phyloP scores from a whole-genome alignment of 495 filamentous ascomycete species.

The Beverwykella pulmonaria region DNA sequence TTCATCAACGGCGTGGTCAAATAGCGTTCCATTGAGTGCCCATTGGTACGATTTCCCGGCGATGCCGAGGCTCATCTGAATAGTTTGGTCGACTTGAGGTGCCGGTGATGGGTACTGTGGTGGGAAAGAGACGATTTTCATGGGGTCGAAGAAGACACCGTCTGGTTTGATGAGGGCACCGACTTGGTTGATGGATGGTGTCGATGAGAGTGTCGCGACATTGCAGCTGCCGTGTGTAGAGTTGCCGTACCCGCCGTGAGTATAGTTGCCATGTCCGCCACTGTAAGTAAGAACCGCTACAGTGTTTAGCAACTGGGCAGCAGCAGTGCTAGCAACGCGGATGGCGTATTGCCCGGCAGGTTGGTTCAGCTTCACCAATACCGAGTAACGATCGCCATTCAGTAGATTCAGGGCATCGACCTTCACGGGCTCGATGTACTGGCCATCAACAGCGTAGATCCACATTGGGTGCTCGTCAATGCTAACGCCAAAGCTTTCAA shows the following conservation, averaged over 20 bases:
- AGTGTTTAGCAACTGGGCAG: conserved; percentile 47
- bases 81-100: conserved; percentile 48
- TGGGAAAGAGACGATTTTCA: conserved; percentile 49
- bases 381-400: conserved; percentile 51
- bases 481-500: conserved; percentile 49
- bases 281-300: conserved; percentile 47
- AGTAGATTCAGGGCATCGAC: conserved; percentile 47
- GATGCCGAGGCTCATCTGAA: conserved; percentile 48
- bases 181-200: conserved; percentile 51
- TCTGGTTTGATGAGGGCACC: conserved; percentile 43
- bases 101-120: conserved; percentile 42
- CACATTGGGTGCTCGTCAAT: conserved; percentile 52
- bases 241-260: no score
- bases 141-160: conserved; percentile 46
- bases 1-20: conserved; percentile 41
- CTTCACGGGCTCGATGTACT: conserved; percentile 48
- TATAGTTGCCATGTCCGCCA: conserved; percentile 11
- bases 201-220: conserved; percentile 22
- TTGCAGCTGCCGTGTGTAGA: no score
- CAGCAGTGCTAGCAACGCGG: conserved; percentile 44
- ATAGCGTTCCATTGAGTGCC: conserved; percentile 50
- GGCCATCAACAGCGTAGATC: conserved; percentile 53
- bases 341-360: conserved; percentile 47
- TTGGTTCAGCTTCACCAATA: conserved; percentile 47
- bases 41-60: conserved; percentile 52